Conservation (phyloP, 202 grass and related monocot genomes). For the Setaria viridis region DNA sequence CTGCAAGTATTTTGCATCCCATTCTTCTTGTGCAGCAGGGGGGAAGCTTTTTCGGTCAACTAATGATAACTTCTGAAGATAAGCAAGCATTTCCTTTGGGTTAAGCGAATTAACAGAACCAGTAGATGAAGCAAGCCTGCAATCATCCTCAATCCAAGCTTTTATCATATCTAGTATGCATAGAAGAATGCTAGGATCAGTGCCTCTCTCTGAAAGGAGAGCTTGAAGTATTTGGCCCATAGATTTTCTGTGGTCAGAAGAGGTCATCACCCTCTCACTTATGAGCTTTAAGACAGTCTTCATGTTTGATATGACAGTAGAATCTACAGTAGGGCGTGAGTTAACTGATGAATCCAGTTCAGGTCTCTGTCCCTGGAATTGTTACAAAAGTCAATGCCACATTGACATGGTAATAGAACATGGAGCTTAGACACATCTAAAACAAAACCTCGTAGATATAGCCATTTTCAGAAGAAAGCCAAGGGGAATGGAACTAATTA, state of each 20-base stretch:
- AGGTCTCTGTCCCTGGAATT: conserved; percentile 84
- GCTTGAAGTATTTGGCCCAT: conserved; percentile 85
- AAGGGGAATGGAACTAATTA: background rate
- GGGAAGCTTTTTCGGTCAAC: conserved; percentile 92
- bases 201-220: conserved; percentile 88
- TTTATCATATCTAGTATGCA: conserved; percentile 94
- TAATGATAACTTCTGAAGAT: conserved; percentile 93
- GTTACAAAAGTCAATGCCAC: conserved; percentile 32
- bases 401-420: conserved; percentile 5
- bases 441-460: conserved; percentile 8
- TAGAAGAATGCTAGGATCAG: conserved; percentile 80
- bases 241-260: conserved; percentile 73
- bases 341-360: conserved; percentile 85
- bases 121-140: conserved; percentile 64
- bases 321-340: conserved; percentile 63
- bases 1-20: conserved; percentile 93
- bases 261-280: conserved; percentile 90
- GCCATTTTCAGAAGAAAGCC: conserved; percentile 2
- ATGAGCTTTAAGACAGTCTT: conserved; percentile 87
- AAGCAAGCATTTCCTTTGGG: conserved; percentile 84
- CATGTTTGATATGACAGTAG: conserved; percentile 85
- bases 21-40: conserved; percentile 76
- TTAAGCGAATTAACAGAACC: conserved; percentile 64
- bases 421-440: conserved; percentile 20
- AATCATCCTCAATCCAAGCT: conserved; percentile 90